Evolutionary conservation across 306 rosid species (phyloP), one percentile per base, ranked within the genome.

Genomic region (Vachellia pachyceras): DNA sequence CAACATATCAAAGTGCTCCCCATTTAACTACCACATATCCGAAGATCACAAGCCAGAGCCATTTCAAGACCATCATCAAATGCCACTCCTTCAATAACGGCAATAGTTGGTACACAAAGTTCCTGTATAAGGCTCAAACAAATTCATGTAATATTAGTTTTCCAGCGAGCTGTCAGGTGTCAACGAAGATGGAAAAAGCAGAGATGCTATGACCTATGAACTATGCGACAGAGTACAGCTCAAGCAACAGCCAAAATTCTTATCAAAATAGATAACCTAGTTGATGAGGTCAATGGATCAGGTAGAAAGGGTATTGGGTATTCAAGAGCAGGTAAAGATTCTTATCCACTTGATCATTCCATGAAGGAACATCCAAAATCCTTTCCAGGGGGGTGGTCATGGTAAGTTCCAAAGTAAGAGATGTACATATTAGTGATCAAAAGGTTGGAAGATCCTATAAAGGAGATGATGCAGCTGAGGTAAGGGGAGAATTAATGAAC

Each of bases 41-140:
- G 91, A 78, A 95, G 82, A 89, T 95, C 99, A 77, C 99, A 95
- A 22, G 99, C 92, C 72, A 95, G 77, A 85, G 97, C 98, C 92
- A 95, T 86, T 89, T 93, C 98, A 85, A 95, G 94, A 82, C 99
- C 99, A 84, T 98, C 98, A 55, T 98, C 99, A 78, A 93, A 80
- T 40, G 99, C 97, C 25, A 87, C 97, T 78, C 99, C 99, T 87
- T 95, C 99, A 80, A 95, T 88, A 77, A 87, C 93, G 46, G 98
- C 97, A 77, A 95, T 88, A 79, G 94, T 90, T 72, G 99, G 99
- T 67, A 95, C 69, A 47, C 65, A 36, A 82, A 95, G 87, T 71
- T 49, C 90, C 98, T 95, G 87, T 46, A 84, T 64, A 81, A 61
- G 72, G 64, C 70, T 36, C 61, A 10, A 78, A 80, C n/a, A 69